Conservation (phyloP, 495 filamentous ascomycete genomes). For the Niebla homalea region DNA sequence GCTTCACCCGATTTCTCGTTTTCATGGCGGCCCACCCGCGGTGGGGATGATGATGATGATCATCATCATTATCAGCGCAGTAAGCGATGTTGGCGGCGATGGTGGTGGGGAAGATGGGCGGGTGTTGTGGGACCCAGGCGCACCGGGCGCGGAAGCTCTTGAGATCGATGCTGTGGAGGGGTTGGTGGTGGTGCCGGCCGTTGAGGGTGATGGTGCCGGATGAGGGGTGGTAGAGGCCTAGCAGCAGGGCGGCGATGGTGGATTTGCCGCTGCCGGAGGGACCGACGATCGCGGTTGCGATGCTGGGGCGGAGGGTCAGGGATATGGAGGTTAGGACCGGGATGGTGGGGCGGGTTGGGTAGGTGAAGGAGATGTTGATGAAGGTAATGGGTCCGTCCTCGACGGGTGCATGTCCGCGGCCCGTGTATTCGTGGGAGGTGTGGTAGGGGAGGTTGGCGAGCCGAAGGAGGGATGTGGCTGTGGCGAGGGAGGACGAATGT, state of each 20-base stretch:
- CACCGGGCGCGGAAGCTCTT: constrained; percentile 53
- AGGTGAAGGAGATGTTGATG: constrained; percentile 49
- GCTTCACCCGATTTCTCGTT: constrained; percentile 28
- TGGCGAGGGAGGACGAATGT: constrained; percentile 56
- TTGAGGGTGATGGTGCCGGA: constrained; percentile 41
- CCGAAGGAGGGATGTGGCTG: constrained; percentile 59
- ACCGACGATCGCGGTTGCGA: constrained; percentile 65
- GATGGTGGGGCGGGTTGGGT: constrained; percentile 43
- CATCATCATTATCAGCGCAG: constrained; percentile 24
- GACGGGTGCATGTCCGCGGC: constrained; percentile 34
- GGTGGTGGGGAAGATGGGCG: constrained; percentile 62
- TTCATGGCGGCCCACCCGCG: constrained; percentile 26
- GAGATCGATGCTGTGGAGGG: constrained; percentile 44
- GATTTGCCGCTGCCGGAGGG: constrained; percentile 81
- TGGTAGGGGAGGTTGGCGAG: constrained; percentile 46
- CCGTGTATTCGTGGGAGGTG: constrained; percentile 50
- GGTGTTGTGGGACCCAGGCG: constrained; percentile 63
- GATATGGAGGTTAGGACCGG: constrained; percentile 45
- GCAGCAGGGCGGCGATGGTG: constrained; percentile 64
- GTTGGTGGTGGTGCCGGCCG: constrained; percentile 34
- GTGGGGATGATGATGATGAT: constrained; percentile 18
- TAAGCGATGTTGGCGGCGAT: constrained; percentile 72
- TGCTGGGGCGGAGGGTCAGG: constrained; percentile 44
- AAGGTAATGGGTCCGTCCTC: constrained; percentile 40
- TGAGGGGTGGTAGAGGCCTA: constrained; percentile 46